Evolutionary conservation across 768 basidiomycete genomes (phyloP), one percentile per base, ranked within the genome.

Genomic region (Boletus reticuloceps): DNA sequence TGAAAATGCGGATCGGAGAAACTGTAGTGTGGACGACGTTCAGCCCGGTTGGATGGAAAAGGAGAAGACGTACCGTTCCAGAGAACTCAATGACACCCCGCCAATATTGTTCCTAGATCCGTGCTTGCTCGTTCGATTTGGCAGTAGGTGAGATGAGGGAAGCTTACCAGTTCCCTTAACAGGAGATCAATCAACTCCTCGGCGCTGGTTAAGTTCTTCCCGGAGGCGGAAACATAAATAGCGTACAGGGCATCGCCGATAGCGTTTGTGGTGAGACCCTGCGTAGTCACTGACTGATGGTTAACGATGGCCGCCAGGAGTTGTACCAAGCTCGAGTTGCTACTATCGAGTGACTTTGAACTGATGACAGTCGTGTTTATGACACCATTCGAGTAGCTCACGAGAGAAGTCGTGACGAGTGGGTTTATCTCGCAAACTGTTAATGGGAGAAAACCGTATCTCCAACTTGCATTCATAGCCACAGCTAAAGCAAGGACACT

Each of bases 241-340:
- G 64, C 53, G 36, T 58, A 61, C 13, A 66, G 19, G 17, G 59
- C 59, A 40, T 66, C 64, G 3, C 62, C 64, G 11, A 66, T 53
- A 0, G 57, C 12, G 16, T 66, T 66, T 2, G 54, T 34, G 6
- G 41, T 38, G 42, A 64, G 37, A 7, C 62, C 43, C 20, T 66
- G 64, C 7, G 62, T 32, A 5, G 38, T 58, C 29, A 20, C 39
- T 8, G 51, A 32, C 12, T 61, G 62, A 25, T 55, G 50, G 13
- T 47, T 39, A 5, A 43, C 10, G 10, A 58, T 47, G 8, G 50
- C 48, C 5, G 59, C 59, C 31, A 64, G 29, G 54, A 61, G 64
- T 19, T 36, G 44, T 2, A 55, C 45, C n/a, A 64, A 43, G 11
- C 49, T 52, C 17, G 45, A 19, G 19, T 61, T 58, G 10, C 11